Conservation (phyloP, 768 basidiomycete species). For the Trametes elegans region DNA sequence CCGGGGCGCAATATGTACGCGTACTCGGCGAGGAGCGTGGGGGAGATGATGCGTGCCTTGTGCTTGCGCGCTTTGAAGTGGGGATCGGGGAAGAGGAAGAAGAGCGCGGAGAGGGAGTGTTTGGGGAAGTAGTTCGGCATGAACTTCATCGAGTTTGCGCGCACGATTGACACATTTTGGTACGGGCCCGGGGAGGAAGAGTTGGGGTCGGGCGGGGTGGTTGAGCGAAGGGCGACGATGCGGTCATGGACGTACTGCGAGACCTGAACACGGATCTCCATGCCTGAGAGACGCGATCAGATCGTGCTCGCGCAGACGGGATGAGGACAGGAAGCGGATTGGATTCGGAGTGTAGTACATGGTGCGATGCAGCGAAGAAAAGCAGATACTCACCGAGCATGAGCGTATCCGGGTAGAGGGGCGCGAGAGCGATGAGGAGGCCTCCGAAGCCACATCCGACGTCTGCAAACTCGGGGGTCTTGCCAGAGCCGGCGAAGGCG, state of each 20-base stretch:
- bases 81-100: slow-evolving; percentile 98
- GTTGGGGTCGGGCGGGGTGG: slow-evolving; percentile 27
- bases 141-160: slow-evolving; percentile 99
- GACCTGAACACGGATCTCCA: slow-evolving; percentile 97
- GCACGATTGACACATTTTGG: slow-evolving; percentile 89
- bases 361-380: neutral
- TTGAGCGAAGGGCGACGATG: slow-evolving; percentile 86
- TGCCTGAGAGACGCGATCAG: slow-evolving; percentile 49
- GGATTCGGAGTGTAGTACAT: neutral
- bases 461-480: slow-evolving; percentile 90
- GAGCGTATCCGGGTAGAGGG: slow-evolving; percentile 85
- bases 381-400: slow-evolving; percentile 74
- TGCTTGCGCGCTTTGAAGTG: slow-evolving; percentile 98
- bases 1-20: slow-evolving; percentile 90
- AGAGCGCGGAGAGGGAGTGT: slow-evolving; percentile 86
- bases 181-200: slow-evolving; percentile 45
- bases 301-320: neutral
- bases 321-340: slow-evolving; percentile 1
- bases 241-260: slow-evolving; percentile 95
- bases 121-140: slow-evolving; percentile 94
- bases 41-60: slow-evolving; percentile 98
- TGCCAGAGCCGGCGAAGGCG: slow-evolving; percentile 51
- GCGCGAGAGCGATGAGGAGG: slow-evolving; percentile 83
- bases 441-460: slow-evolving; percentile 99
- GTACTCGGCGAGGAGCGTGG: slow-evolving; percentile 96